These are phyloP conservation scores for Clitopilus passeckerianus DNA, from an alignment of 768 basidiomycete species.

Conservation along the genomic window DNA sequence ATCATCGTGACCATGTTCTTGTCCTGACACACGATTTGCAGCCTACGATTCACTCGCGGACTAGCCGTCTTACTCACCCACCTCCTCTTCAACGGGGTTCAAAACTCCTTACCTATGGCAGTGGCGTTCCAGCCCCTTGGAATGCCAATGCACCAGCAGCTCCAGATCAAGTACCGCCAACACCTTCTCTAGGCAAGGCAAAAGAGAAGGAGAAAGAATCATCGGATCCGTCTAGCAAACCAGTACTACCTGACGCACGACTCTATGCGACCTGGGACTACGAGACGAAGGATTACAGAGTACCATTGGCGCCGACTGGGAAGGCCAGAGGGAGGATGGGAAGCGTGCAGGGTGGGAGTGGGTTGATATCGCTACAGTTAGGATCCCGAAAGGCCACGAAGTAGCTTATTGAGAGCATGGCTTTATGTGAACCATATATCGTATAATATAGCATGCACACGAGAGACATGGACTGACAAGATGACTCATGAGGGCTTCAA, in stretches of 20 bases:
- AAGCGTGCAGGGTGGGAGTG: constrained; percentile 18
- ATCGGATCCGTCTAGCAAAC: constrained; percentile 23
- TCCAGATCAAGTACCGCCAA: constrained; percentile 18
- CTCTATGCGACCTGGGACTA: constrained; percentile 56
- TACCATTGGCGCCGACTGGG: constrained; percentile 21
- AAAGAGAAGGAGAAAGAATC: constrained; percentile 21
- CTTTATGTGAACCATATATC: not conserved
- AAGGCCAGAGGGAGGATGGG: constrained; percentile 27
- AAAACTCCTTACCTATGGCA: constrained; percentile 42
- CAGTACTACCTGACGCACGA: constrained; percentile 44
- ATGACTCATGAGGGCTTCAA: not conserved
- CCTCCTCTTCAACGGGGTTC: constrained; percentile 51
- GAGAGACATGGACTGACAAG: not conserved
- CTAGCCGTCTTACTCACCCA: constrained; percentile 62
- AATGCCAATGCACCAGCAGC: constrained; percentile 35
- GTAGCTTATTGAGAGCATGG: not conserved
- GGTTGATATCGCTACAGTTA: constrained; percentile 9
- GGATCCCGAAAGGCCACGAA: constrained; percentile 1
- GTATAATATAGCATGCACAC: not conserved
- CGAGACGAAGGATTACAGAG: constrained; percentile 43
- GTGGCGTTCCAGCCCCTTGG: constrained; percentile 48
- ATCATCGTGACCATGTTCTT: not conserved
- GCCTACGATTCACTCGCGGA: constrained; percentile 53
- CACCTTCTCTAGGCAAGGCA: constrained; percentile 18
- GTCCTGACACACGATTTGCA: constrained; percentile 15